Evolutionary conservation across 306 rosid genomes (phyloP), one percentile per base, ranked within the genome.

Genomic region (Pueraria montana): DNA sequence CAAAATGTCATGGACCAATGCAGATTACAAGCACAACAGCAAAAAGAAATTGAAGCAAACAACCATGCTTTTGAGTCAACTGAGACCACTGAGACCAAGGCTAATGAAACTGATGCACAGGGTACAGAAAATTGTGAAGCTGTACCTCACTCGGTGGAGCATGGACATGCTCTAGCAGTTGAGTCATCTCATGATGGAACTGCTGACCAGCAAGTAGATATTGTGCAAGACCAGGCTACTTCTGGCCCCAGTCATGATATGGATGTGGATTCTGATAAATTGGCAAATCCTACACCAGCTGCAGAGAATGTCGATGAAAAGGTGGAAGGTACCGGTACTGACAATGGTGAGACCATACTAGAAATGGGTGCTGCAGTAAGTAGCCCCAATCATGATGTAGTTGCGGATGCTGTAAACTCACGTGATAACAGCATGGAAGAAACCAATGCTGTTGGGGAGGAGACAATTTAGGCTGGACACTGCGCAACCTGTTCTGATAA

Each of bases 41-140:
- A 85, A 79, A 88, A 87, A 83, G 94, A 90, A 52, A 85, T 80
- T 2, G 90, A 84, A 26, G 91, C 83, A 4, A 76, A 30, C 34
- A 90, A 88, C 43, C 66, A 16, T 34, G 84, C 83, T 72, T 52
- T 11, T 8, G 87, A 87, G 89, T 58, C 72, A 74, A 84, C 79
- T 8, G 84, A 87, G 86, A 70, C 78, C 7, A 83, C 74, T 1
- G 86, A 87, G 86, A 74, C 76, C 13, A 81, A 72, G 62, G 72
- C 69, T 70, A 11, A 81, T 68, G 82, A 74, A 49, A 82, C 82
- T 3, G 71, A 40, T 40, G 77, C 2, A 8, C 87, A 72, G 63
- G 61, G 59, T 46, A 42, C 52, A 27, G 90, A 34, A 30, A 63
- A 80, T 77, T 32, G 43, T 34, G 78, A 62, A 75, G 50, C 61